Evolutionary conservation across 1,284 basidiomycete genomes (phyloP), one percentile per base, ranked within the genome.

Genomic region (Sphaerobolus stellatus): DNA sequence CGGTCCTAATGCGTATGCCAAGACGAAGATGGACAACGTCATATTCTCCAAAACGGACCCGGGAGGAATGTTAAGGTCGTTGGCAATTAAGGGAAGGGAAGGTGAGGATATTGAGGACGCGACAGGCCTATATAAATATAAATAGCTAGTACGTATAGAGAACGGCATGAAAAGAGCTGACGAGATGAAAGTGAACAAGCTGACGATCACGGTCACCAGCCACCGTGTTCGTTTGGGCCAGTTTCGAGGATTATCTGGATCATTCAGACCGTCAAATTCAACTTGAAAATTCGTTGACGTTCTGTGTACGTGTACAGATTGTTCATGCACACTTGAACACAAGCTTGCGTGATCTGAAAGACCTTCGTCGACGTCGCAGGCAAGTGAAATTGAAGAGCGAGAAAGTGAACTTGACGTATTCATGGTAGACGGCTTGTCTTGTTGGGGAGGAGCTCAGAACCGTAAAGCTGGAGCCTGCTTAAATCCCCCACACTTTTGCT

Each of bases 181-280:
- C 41, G 78, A 77, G 59, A 81, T 81, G 41, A 84, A 64, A 0
- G 80, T 82, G 67, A 80, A 73, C 20, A 81, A 43, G 2, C 70
- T 68, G 58, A 68, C 68, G 1, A 78, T 53, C 2, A 70, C 4
- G 0, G 76, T 78, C 5, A 79, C 59, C 1, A 66, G 40, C 58
- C 58, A 85, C 60, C 81, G 82, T 56, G 75, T 74, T 18, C 54
- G 36, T 2, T 56, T 60, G 1, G 74, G 71, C 78, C 80, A 85
- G 59, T 83, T 85, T 56, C 83, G 81, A 6, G 85, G 85, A 63
- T 88, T 86, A 29, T 67, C 66, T 4, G 76, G 81, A 66, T 88
- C 86, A 59, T 81, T 61, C 2, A 22, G 41, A 22, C 41, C 41
- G 20, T 43, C 41, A 22, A 43, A 43, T 22, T 20, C 11, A 11